These are phyloP conservation scores for Bothriochloa decipiens DNA, from an alignment of 176 grass and related monocot species.

Conservation along the genomic window DNA sequence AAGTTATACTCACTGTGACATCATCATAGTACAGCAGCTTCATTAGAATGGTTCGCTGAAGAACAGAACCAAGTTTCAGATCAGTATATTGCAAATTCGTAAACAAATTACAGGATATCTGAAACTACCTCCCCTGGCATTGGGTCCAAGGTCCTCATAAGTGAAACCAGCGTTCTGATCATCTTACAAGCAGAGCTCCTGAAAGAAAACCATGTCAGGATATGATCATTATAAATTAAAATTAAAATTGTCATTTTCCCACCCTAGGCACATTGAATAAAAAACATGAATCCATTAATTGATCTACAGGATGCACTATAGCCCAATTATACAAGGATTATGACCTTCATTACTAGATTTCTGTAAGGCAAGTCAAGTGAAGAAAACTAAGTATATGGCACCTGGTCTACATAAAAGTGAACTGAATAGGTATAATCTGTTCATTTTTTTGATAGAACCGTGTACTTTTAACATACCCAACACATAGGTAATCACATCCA, in stretches of 20 bases:
- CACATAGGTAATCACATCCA: not conserved
- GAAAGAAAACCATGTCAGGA: conserved; percentile 39
- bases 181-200: conserved; percentile 98
- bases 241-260: not conserved
- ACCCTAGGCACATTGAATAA: conserved; percentile 5
- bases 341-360: conserved; percentile 5
- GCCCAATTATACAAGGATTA: not conserved
- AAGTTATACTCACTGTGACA: conserved; percentile 65
- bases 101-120: conserved; percentile 26
- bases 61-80: conserved; percentile 36
- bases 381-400: conserved; percentile 6
- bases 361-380: not conserved
- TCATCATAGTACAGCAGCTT: conserved; percentile 96
- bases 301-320: not conserved
- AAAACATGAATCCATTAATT: not conserved
- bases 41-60: conserved; percentile 97
- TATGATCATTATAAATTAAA: not conserved
- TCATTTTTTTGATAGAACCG: not conserved
- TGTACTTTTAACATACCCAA: conserved; percentile 18
- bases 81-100: conserved; percentile 28
- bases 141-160: conserved; percentile 98
- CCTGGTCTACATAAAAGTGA: not conserved
- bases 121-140: conserved; percentile 87
- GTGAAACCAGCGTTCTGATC: conserved; percentile 90
- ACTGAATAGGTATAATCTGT: not conserved